A percentile compares a stretch with the other conserved stretches of the same genome.
Conservation (phyloP, 1,139 yeast species). For the Protomyces inundatus region DNA sequence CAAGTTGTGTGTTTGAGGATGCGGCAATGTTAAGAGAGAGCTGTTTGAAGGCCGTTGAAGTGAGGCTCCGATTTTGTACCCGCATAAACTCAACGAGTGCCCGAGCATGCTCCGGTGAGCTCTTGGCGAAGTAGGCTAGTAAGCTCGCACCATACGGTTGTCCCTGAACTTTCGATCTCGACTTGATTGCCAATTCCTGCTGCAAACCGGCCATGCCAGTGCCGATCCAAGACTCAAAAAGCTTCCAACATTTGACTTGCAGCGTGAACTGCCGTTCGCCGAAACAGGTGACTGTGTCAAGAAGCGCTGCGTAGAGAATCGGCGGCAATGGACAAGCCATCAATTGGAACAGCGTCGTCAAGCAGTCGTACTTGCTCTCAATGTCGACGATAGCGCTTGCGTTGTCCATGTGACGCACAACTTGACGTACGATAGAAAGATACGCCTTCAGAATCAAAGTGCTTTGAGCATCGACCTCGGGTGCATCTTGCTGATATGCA, state of each 20-base stretch:
- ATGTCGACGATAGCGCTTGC: not conserved
- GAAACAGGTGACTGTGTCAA: not conserved
- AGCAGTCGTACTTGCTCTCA: not conserved
- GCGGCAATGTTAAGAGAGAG: not conserved
- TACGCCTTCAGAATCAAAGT: slow-evolving; percentile 14
- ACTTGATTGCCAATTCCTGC: not conserved
- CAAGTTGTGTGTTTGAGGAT: not conserved
- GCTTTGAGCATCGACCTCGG: slow-evolving; percentile 8
- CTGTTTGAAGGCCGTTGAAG: not conserved
- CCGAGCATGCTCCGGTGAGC: not conserved
- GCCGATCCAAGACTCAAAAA: slow-evolving; percentile 11
- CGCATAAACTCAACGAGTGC: not conserved
- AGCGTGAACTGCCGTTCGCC: not conserved
- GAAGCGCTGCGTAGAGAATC: not conserved
- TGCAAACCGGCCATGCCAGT: not conserved
- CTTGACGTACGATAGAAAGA: not conserved
- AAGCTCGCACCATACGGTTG: not conserved
- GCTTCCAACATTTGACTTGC: not conserved
- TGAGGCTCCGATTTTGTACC: not conserved
- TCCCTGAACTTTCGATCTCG: not conserved
- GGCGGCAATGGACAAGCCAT: slow-evolving; percentile 7
- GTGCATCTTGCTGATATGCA: not conserved
- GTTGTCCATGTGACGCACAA: not conserved
- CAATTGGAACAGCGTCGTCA: slow-evolving; percentile 1
- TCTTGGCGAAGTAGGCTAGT: not conserved